Base-by-base conservation (phyloP, 371 early-diverging fungal species). In the Mucor irregularis region DNA sequence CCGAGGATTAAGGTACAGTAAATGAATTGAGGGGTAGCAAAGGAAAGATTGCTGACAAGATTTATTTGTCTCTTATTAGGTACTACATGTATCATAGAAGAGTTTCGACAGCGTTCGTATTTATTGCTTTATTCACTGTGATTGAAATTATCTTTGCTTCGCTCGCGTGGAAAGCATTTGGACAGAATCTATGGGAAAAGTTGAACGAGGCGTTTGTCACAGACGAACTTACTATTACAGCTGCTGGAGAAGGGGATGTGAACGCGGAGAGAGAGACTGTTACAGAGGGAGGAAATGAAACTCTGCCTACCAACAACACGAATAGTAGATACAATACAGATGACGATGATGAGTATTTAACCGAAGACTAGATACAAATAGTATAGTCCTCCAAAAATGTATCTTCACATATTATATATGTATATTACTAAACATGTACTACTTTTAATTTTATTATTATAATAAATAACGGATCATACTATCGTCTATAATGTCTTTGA, bases 41-140 rank as follows among this genome's bases (percentile, higher is more conserved):
- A n/a, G n/a, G n/a, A n/a, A n/a, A n/a, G n/a, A n/a, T 7, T 21
- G n/a, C 9, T 4, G 13, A 42, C 1, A 37, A 13, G 10, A 5
- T 31, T 9, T 29, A 13, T 2, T n/a, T 21, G 0, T 25, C 5
- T 14, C 30, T 42, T 22, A 47, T 8, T 48, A 82, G 86, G 55
- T 73, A 90, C 73, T 84, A 90, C 73, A 84, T 88, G 96, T 93
- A 92, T 73, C 90, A 96, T 68, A 91, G 90, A 81, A 74, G 84
- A 53, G 33, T 88, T 16, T 73, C 88, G 7, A 92, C 94, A 0
- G 92, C 88, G 0, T 47, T 84, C 24, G 62, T 79, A 7, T 91
- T 91, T 59, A 79, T 88, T n/a, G 16, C 68, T 0, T 49, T 87
- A 17, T 90, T 93, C 43, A 80, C 91, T 44, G 74, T 81, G 29